Percentiles rank a stretch among this genome's conserved stretches.
Conservation (phyloP, 2,329 filamentous ascomycete genomes). For the Alternaria arborescens region DNA sequence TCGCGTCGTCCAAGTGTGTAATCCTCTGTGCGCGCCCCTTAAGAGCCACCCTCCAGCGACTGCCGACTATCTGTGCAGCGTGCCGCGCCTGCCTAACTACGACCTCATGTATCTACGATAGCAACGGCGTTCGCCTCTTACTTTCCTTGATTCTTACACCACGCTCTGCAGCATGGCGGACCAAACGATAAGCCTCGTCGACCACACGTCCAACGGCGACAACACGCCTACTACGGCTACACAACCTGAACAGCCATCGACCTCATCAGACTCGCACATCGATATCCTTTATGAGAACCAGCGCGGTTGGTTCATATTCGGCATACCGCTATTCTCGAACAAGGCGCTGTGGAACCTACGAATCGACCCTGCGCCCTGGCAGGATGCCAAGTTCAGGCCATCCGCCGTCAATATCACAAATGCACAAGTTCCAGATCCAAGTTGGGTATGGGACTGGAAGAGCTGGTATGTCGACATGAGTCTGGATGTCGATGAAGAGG, state of each 20-base stretch:
- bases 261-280: conserved; percentile 55
- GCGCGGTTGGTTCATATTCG: conserved; percentile 87
- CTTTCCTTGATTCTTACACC: conserved; percentile 8
- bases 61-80: conserved; percentile 2
- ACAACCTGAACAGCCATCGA: conserved; percentile 23
- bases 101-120: conserved; percentile 43
- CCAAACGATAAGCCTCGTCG: conserved; percentile 75
- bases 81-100: conserved; percentile 31
- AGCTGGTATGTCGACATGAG: conserved; percentile 79
- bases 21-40: conserved; percentile 27
- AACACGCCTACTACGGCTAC: conserved; percentile 36
- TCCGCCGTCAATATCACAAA: conserved; percentile 78
- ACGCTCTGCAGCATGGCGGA: conserved; percentile 47
- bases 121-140: conserved; percentile 32
- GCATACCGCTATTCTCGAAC: conserved; percentile 86
- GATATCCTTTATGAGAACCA: conserved; percentile 97
- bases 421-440: conserved; percentile 91
- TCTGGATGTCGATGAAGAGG: conserved; percentile 84
- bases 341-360: conserved; percentile 77
- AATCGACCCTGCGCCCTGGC: conserved; percentile 87
- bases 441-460: conserved; percentile 88
- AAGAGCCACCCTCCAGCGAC: conserved; percentile 19
- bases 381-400: conserved; percentile 66
- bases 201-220: conserved; percentile 57
- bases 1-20: conserved; percentile 12